Evolutionary conservation across 192 early-diverging fungal genomes (phyloP).

Genomic region (Funneliformis mosseae): DNA sequence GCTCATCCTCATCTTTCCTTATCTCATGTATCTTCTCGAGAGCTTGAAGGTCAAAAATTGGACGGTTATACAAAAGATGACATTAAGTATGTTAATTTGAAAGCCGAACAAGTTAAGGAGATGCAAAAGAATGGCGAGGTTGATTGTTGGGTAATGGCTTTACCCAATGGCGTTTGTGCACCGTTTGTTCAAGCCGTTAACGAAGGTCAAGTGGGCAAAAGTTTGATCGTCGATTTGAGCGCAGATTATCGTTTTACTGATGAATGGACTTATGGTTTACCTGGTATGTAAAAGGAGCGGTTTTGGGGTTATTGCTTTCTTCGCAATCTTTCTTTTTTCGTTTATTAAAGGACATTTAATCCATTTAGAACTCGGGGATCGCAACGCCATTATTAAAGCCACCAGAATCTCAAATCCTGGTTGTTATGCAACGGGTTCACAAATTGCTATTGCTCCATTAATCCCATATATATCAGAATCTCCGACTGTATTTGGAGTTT

Average conservation of each 20-base stretch:
- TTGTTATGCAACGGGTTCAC: conserved; percentile 98
- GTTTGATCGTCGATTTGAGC: conserved; percentile 82
- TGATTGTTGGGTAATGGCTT: conserved; percentile 94
- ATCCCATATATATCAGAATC: conserved; percentile 61
- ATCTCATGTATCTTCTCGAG: conserved; percentile 90
- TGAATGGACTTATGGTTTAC: conserved; percentile 88
- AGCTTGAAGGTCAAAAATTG: conserved; percentile 86
- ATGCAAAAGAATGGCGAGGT: conserved; percentile 68
- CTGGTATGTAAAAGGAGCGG: conserved; percentile 39
- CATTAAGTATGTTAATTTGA: conserved; percentile 81
- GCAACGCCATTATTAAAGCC: conserved; percentile 61
- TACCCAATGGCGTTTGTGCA: conserved; percentile 92
- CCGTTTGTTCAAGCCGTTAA: conserved; percentile 90
- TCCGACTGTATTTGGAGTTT: conserved; percentile 92
- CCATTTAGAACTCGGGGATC: conserved; percentile 66
- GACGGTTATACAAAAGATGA: conserved; percentile 70
- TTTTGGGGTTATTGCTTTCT: background rate
- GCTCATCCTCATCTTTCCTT: conserved; percentile 85
- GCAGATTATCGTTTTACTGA: conserved; percentile 93
- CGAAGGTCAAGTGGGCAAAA: conserved; percentile 51
- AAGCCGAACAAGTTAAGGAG: conserved; percentile 65
- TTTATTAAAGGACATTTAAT: conserved; percentile 7
- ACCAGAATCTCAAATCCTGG: conserved; percentile 92
- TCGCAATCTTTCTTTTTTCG: background rate
- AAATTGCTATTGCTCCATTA: conserved; percentile 87